These are phyloP conservation scores for Persicaria maculosa DNA, from an alignment of 148 eudicot species.

Conservation along the genomic window DNA sequence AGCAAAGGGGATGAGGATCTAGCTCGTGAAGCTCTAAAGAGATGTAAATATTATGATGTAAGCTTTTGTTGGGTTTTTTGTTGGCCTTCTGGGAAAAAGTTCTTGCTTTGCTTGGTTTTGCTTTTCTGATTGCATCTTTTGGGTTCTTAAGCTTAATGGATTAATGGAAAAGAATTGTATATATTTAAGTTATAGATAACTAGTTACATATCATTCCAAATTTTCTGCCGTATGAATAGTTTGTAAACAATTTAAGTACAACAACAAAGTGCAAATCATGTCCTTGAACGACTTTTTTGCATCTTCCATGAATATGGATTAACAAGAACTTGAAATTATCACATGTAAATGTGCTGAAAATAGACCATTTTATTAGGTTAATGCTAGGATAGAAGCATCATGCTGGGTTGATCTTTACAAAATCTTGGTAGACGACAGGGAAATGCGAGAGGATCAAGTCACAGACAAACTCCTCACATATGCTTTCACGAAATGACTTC, in stretches of 20 bases:
- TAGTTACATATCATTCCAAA: no score
- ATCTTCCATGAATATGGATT: background rate
- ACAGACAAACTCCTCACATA: background rate
- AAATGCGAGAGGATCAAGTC: background rate
- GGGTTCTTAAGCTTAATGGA: background rate
- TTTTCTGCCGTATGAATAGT: background rate
- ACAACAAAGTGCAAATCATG: background rate
- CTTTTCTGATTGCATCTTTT: background rate
- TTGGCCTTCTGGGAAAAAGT: background rate
- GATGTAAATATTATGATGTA: constrained; percentile 93
- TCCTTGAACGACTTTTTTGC: background rate
- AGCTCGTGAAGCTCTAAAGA: constrained; percentile 98
- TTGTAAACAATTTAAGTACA: background rate
- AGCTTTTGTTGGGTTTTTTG: constrained; percentile 19
- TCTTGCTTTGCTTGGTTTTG: background rate
- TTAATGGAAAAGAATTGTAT: background rate
- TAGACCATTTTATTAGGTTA: background rate
- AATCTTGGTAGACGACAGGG: background rate
- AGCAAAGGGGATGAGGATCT: constrained; percentile 95
- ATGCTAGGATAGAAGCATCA: background rate
- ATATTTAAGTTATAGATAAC: background rate
- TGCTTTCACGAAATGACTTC: background rate
- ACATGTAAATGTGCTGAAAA: background rate
- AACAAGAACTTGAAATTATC: background rate
- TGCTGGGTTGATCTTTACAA: background rate